Evolutionary conservation across 768 basidiomycete species (phyloP).

Genomic region (Tephrocybe sp.): DNA sequence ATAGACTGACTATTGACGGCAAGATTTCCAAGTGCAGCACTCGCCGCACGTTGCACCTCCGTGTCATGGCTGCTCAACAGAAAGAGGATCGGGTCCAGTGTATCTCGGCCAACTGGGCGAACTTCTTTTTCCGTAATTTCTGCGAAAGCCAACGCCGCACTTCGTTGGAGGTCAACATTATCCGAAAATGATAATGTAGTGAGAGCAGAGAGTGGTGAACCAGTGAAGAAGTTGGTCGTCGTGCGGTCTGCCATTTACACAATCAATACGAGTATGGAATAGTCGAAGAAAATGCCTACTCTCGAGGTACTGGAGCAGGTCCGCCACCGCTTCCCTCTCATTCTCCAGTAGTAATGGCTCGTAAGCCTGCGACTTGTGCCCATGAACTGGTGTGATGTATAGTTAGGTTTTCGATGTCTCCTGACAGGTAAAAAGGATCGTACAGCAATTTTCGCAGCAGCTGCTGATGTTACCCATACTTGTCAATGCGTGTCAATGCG

Average conservation of each 20-base stretch:
- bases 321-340: conserved; percentile 97
- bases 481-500: neutral
- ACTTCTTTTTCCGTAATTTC: conserved; percentile 99
- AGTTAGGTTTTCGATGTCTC: conserved; percentile 19
- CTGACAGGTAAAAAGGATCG: conserved; percentile 27
- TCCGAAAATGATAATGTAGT: conserved; percentile 98
- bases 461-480: conserved; percentile 77
- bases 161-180: conserved; percentile 98
- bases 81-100: conserved; percentile 96
- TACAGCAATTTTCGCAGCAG: conserved; percentile 86
- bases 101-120: conserved; percentile 93
- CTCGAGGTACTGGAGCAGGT: conserved; percentile 95
- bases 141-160: conserved; percentile 96
- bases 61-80: conserved; percentile 96
- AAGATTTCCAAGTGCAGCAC: conserved; percentile 94
- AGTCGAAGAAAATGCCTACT: conserved; percentile 53
- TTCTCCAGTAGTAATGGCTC: conserved; percentile 87
- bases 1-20: conserved; percentile 90
- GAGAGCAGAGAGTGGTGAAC: conserved; percentile 87
- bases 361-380: conserved; percentile 83
- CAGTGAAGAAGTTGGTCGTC: conserved; percentile 97
- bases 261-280: conserved; percentile 7
- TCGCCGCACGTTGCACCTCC: conserved; percentile 97
- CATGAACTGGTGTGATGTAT: conserved; percentile 52
- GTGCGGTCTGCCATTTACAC: conserved; percentile 70